Conservation (phyloP, 2,329 filamentous ascomycete genomes). For the Lecanosticta acicola region DNA sequence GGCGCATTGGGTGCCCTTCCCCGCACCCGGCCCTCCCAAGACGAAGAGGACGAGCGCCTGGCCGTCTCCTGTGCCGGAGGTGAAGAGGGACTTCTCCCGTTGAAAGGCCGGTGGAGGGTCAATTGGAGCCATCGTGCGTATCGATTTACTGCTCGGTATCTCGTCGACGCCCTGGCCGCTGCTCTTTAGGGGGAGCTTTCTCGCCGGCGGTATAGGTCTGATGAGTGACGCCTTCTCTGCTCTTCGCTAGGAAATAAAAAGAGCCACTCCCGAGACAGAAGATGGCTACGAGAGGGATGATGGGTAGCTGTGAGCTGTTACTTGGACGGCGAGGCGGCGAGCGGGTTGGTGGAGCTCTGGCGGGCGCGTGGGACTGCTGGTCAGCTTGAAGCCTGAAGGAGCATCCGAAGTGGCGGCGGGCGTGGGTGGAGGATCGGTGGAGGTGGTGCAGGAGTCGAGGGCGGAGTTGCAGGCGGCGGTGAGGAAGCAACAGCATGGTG, state of each 20-base stretch:
- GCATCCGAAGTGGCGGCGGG: neutral
- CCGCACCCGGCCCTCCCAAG: conserved; percentile 88
- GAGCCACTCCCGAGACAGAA: conserved; percentile 42
- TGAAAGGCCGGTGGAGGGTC: conserved; percentile 43
- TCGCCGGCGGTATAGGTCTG: conserved; percentile 27
- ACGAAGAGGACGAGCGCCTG: conserved; percentile 92
- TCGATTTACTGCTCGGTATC: conserved; percentile 4
- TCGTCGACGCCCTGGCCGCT: conserved; percentile 22
- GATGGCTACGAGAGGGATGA: conserved; percentile 44
- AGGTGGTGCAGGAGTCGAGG: neutral
- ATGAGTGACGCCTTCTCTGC: conserved; percentile 32
- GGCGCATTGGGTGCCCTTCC: conserved; percentile 93
- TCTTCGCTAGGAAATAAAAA: conserved; percentile 45
- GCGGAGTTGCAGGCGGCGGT: neutral
- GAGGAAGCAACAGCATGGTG: neutral
- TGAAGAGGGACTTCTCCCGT: conserved; percentile 66
- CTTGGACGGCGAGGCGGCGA: conserved; percentile 11
- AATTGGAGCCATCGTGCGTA: conserved; percentile 28
- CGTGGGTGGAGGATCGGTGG: neutral
- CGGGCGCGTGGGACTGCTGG: neutral
- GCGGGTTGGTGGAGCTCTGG: neutral
- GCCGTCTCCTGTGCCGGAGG: conserved; percentile 38
- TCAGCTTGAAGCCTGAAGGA: neutral
- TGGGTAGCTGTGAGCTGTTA: conserved; percentile 35
- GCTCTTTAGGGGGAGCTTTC: conserved; percentile 25